Base-by-base conservation (phyloP, 2,329 filamentous ascomycete species). In the Anisogramma anomala region DNA sequence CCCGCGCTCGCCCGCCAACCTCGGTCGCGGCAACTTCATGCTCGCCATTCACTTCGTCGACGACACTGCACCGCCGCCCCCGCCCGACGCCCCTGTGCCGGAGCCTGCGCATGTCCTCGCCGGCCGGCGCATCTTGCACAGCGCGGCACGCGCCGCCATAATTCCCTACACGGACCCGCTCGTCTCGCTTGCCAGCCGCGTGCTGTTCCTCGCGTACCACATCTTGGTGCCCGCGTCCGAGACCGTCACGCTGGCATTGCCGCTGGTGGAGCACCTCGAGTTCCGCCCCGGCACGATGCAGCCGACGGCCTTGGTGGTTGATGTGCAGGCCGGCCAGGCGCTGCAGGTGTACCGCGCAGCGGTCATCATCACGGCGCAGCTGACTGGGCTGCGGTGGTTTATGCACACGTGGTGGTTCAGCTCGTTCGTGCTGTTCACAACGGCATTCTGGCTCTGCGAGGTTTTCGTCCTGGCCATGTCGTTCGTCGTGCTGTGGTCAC, bases 1-100 rank as follows among this genome's bases (percentile, higher is more conserved):
- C 48, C 91, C 91, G 14, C 78, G 81, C 30, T 91, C 85, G 2
- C 78, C 77, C 0, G 62, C 70, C 2, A 98, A 98, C 54, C 63
- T 83, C 17, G 73, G 72, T 2, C 73, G 74, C 11, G 91, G 91
- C 20, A 96, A 96, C 63, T 96, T 95, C 68, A 98, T 98, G 91
- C 66, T 96, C 14, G 80, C 84, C 34, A 65, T 94, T 13, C 73
- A 77, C 46, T 72, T 94, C 38, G 70, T 84, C 36, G 69, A 69
- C 19, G 62, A 63, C 18, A 58, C n/a, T n/a, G n/a, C n/a, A 61
- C 9, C 30, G 38, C n/a, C 2, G 37, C 30, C 9, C 36, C 43
- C 37, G 8, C 33, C 34, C 42, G 18, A 31, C 35, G 10, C 13
- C 6, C 3, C 11, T 17, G 15, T 31, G 25, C 53, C 27, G 32